Base-by-base conservation (phyloP, 2,329 filamentous ascomycete genomes). In the Chaetomiaceae sp. region DNA sequence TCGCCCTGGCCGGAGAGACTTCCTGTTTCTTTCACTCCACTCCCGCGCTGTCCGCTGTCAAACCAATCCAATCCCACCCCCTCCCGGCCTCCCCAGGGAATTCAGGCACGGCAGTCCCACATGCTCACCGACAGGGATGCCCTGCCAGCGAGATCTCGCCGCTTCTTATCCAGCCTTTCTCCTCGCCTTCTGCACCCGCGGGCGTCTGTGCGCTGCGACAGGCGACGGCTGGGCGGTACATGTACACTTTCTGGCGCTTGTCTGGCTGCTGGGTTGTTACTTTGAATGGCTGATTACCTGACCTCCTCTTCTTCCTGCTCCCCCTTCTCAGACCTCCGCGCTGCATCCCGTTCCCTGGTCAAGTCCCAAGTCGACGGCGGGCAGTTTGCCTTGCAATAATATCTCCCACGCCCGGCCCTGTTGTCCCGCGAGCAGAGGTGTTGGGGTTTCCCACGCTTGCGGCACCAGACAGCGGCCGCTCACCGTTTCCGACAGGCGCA, bases 401-500 rank as follows among this genome's bases (percentile, higher is more conserved):
- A n/a, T n/a, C n/a, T n/a, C n/a, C n/a, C n/a, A n/a, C n/a, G n/a
- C n/a, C n/a, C n/a, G n/a, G n/a, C n/a, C n/a, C n/a, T n/a, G n/a
- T n/a, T n/a, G n/a, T n/a, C n/a, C n/a, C n/a, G n/a, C n/a, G n/a
- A n/a, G n/a, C n/a, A n/a, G 40, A 51, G 23, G 37, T 19, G 14
- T 44, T 27, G 34, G 8, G 27, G 12, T 23, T 37, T 20, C n/a
- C 31, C 17, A 42, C 17, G 11, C n/a, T 39, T 44, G 45, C 39
- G 47, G 55, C 52, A 53, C 39, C 42, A 38, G 17, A 42, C 46
- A 31, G 27, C 61, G 34, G 20, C 44, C 31, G 27, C 27, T 31
- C 27, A 60, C 61, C 57, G 4, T 64, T 66, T 63, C 58, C 63
- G 62, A 65, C 70, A 71, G 68, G 65, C 70, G 70, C 69, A 71